Evolutionary conservation across 768 basidiomycete genomes (phyloP).

Genomic region (Thelephora ganbajun): DNA sequence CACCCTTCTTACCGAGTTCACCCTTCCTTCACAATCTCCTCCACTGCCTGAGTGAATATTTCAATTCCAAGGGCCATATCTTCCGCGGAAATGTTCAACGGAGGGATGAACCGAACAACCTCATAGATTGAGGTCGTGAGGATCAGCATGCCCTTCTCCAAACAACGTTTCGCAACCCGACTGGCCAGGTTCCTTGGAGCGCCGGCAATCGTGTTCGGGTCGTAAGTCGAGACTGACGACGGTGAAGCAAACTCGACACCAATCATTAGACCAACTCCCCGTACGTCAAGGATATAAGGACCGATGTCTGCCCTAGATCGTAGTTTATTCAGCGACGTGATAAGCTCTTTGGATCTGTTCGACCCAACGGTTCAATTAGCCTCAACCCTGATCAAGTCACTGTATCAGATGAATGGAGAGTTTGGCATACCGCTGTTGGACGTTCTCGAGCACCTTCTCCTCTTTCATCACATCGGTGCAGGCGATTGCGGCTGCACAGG

Average conservation of each 20-base stretch:
- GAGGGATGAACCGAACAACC: conserved; percentile 85
- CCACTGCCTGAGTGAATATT: conserved; percentile 58
- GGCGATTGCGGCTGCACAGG: conserved; percentile 84
- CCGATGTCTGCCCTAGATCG: conserved; percentile 35
- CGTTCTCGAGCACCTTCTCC: conserved; percentile 76
- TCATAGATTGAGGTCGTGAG: conserved; percentile 86
- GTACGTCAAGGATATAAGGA: conserved; percentile 67
- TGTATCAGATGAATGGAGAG: not conserved
- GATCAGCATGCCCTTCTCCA: conserved; percentile 76
- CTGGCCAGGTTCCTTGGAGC: conserved; percentile 45
- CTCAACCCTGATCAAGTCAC: not conserved
- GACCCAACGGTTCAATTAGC: not conserved
- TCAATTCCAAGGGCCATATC: conserved; percentile 58
- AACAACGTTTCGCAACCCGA: conserved; percentile 63
- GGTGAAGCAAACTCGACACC: conserved; percentile 68
- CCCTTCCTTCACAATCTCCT: conserved; percentile 44
- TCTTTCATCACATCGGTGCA: conserved; percentile 64
- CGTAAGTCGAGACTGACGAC: conserved; percentile 32
- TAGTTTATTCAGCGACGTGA: conserved; percentile 42
- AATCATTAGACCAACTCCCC: conserved; percentile 84
- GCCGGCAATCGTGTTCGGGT: conserved; percentile 23
- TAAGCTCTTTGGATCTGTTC: conserved; percentile 57
- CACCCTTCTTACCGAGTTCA: conserved; percentile 1
- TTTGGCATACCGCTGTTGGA: conserved; percentile 42
- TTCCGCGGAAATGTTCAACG: conserved; percentile 64